Base-by-base conservation (phyloP, 495 filamentous ascomycete species). In the Viridothelium virens region DNA sequence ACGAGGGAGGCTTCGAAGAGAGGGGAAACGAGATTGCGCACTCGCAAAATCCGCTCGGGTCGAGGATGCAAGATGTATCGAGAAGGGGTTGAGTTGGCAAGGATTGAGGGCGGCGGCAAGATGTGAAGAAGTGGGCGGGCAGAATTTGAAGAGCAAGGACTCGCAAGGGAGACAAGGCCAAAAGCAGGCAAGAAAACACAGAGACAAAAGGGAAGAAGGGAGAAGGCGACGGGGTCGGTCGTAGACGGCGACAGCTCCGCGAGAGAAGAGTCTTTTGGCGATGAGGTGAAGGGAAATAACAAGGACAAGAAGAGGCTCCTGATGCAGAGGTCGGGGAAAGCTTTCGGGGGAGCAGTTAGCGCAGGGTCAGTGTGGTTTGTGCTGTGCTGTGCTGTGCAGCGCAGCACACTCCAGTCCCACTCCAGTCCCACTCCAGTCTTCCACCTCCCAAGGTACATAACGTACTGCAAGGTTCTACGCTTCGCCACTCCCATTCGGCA, bases 211-310 rank as follows among this genome's bases (percentile, higher is more conserved):
- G 39, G 63, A 63, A 66, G 65, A 63, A 70, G 69, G 68, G 65
- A 73, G 66, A 69, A 61, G 68, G 68, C 69, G 63, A 69, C 65
- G 63, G 66, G 68, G 53, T 41, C 41, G 6, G 41, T 44, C 41
- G 67, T 62, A 68, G 63, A 70, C 67, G 65, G 59, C 64, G 66
- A 69, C 59, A 46, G 56, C 65, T 63, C 62, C 63, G 59, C 66
- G 62, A 62, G n/a, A 41, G 62, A 46, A 65, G 61, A 66, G 69
- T 7, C 3, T 4, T 18, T 9, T 31, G 18, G 53, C 53, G 53
- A 36, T 34, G 53, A 14, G 18, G 31, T n/a, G 53, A 14, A n/a
- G 53, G 18, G 33, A 18, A 5, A 11, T 5, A 18, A 5, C 9
- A 18, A 5, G 25, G 48, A 18, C 10, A 10, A 11, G 10, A 11